Evolutionary conservation across 108 stramenopile species (phyloP), one percentile per base, ranked within the genome.

Genomic region (Pseudonitzschia multistriata): DNA sequence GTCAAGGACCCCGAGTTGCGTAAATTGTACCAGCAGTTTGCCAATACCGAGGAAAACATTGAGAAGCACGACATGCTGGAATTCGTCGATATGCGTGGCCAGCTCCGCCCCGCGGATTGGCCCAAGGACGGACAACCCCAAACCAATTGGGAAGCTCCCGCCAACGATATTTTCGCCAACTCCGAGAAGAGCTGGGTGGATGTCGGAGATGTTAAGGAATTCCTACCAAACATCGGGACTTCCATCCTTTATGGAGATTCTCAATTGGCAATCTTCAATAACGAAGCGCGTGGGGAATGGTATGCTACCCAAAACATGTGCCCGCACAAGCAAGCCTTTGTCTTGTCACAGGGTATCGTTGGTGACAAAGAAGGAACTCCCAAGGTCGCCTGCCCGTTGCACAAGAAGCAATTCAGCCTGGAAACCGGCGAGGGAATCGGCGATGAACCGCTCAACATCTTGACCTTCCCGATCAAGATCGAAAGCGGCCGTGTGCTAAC

Each of bases 261-360:
- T 15, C 93, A 96, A 78, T 83, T 96, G 24, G 94, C 94, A 29
- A 86, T 96, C 29, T 96, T 95, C 81, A 94, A 94, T 79, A 90
- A 90, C 71, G 87, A 54, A 11, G 52, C 77, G 34, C 83, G 78
- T 19, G 89, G 88, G 1, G 88, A 90, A 72, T 90, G 90, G 88
- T 90, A 92, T 53, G 88, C 79, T 69, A 91, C 92, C 36, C 93
- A 92, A 70, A 96, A 96, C 66, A 95, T 96, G 91, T 95, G 96
- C 68, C 94, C 94, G 8, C 94, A 95, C 83, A 92, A 90, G 66
- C 91, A 95, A 74, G 94, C 96, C 0, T 93, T 96, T 72, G 96
- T 96, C 7, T 77, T 96, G 28, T 94, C 96, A 17, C 92, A 93
- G 68, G 96, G 96, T 49, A 88, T 96, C 49, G 85, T 93, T 28